Base-by-base conservation (phyloP, 1,284 basidiomycete species). In the Trichosporon coremiiforme region DNA sequence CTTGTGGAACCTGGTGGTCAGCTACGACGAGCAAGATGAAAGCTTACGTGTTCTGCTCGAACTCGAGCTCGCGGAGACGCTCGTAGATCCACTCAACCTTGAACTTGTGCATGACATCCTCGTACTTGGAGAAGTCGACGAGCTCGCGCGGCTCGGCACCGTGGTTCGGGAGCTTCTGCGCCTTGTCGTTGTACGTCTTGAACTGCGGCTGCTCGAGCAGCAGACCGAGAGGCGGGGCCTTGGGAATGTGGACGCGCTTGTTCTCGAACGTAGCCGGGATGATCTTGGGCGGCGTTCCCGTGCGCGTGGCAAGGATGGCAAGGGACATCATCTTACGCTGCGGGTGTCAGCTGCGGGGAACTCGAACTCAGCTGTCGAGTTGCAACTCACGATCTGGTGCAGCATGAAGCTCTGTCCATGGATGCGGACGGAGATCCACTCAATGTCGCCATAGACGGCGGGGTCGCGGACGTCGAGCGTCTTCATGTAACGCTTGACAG, bases 321-420 rank as follows among this genome's bases (percentile, higher is more conserved):
- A 90, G 87, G 0, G 92, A 89, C 84, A 98, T 94, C 97, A 99
- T 99, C 85, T 99, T 99, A 67, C 97, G 91, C 95, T 97, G 80
- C 25, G 4, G 10, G 8, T 9, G 50, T 53, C 22, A 53, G 50
- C 50, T 53, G 4, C 8, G 13, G 35, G 66, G 33, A 35, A 6
- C 10, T 5, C n/a, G 31, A 17, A 17, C n/a, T 20, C 13, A 13
- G 22, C 62, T 25, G 29, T 4, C 41, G 5, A 7, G 1, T n/a
- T 15, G 15, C 25, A 38, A 73, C 84, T 74, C 75, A 87, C 86
- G 74, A 89, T 87, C 78, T 99, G 96, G 82, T 99, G 96, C 69
- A 99, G 85, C 97, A 99, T 99, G 83, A 99, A 99, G 76, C 93
- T 95, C 83, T 99, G 97, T 0, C 96, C 97, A 78, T 98, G 94